A percentile compares a stretch with the other conserved stretches of the same genome.
Conservation (phyloP, 176 grass and related monocot species). For the Triticum monococcum region DNA sequence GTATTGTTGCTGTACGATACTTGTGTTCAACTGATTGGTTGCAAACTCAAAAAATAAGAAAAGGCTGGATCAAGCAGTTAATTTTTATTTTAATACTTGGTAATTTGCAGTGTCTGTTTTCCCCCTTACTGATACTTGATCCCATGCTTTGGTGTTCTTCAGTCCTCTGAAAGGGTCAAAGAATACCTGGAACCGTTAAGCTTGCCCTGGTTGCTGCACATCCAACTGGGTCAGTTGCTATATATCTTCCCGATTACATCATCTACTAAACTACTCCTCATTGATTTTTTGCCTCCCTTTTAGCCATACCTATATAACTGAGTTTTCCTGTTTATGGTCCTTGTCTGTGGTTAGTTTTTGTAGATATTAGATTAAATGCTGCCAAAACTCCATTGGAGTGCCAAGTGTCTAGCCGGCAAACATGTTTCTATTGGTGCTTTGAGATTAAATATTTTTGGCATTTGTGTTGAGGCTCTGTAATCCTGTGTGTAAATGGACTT, state of each 20-base stretch:
- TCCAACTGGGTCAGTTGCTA: slow-evolving; percentile 20
- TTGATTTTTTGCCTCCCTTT: not conserved
- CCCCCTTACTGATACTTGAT: not conserved
- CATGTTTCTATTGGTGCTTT: not conserved
- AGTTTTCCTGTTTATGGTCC: not conserved
- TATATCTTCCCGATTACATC: not conserved
- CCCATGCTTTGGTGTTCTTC: not conserved
- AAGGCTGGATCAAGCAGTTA: not conserved
- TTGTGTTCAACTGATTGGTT: not conserved
- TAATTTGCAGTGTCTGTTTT: not conserved
- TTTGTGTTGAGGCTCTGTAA: not conserved
- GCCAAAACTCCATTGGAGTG: not conserved
- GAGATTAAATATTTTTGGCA: not conserved
- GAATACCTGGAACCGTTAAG: slow-evolving; percentile 27
- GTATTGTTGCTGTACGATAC: not conserved
- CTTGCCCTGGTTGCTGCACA: slow-evolving; percentile 47
- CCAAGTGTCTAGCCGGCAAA: not conserved
- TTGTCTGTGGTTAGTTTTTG: not conserved
- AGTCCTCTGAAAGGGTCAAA: slow-evolving; percentile 22
- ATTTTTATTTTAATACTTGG: not conserved
- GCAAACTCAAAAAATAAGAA: not conserved
- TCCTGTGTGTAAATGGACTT: not conserved
- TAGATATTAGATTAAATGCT: not conserved
- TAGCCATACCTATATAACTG: not conserved
- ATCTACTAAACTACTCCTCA: not conserved